Percentiles rank a stretch among this genome's conserved stretches.
phyloP scores from a whole-genome alignment of 2,329 filamentous ascomycete species.

The Onygenales sp. region DNA sequence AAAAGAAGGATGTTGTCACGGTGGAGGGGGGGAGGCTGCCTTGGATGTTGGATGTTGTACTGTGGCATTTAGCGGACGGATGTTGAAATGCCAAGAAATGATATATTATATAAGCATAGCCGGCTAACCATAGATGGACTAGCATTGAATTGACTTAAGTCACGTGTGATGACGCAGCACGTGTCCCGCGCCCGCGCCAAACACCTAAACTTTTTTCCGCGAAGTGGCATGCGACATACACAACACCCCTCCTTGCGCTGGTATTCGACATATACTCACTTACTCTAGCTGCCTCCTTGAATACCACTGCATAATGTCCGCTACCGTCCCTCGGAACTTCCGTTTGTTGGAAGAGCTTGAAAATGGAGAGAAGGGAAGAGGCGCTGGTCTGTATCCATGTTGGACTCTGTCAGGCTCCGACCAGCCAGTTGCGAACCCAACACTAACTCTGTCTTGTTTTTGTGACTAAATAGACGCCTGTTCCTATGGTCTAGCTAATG shows the following conservation, averaged over 20 bases:
- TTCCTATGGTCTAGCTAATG: conserved; percentile 90
- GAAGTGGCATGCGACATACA: neutral
- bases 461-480: conserved; percentile 62
- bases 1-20: neutral
- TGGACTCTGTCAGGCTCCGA: neutral
- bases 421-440: conserved; percentile 3
- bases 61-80: neutral
- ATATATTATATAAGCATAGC: neutral
- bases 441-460: conserved; percentile 15
- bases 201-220: neutral
- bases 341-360: conserved; percentile 93
- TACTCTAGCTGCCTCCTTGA: neutral
- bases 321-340: conserved; percentile 91
- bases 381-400: conserved; percentile 51
- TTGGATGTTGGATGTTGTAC: neutral
- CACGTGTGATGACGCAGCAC: conserved; percentile 2
- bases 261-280: neutral
- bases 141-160: neutral
- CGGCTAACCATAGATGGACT: neutral
- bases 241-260: neutral
- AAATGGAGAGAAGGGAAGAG: conserved; percentile 96
- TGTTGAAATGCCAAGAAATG: neutral
- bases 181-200: neutral
- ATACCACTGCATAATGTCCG: conserved; percentile 38
- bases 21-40: neutral